Conservation (phyloP, 768 basidiomycete species). For the Mycena chlorophos region DNA sequence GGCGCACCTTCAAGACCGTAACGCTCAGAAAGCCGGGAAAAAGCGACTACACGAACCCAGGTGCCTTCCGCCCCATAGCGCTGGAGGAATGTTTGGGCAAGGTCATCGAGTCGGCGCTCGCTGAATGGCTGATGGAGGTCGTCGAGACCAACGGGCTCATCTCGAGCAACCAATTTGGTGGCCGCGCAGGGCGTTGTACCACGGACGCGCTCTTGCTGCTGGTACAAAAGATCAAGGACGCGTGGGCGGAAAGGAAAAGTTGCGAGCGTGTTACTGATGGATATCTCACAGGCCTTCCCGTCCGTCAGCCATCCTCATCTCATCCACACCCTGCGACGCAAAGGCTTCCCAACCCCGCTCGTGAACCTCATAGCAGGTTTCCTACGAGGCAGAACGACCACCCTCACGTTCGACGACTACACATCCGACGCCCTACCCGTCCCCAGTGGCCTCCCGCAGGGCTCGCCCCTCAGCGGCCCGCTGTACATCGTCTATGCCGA, state of each 20-base stretch:
- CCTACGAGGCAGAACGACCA: slow-evolving; percentile 1
- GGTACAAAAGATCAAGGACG: slow-evolving; percentile 15
- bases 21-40: slow-evolving; percentile 27
- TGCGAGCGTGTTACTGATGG: slow-evolving; percentile 2
- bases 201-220: slow-evolving; percentile 19
- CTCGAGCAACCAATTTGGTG: slow-evolving; percentile 19
- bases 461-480: not conserved
- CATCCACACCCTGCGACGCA: slow-evolving; percentile 5
- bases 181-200: slow-evolving; percentile 14
- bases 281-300: slow-evolving; percentile 4
- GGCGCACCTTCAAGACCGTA: slow-evolving; percentile 29
- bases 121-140: not conserved
- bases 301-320: slow-evolving; percentile 5
- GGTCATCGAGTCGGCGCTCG: slow-evolving; percentile 10
- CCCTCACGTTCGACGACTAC: slow-evolving; percentile 21
- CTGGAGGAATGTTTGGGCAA: slow-evolving; percentile 26
- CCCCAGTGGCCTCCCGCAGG: not conserved
- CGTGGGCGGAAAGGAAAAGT: slow-evolving; percentile 16
- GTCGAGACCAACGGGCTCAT: slow-evolving; percentile 3
- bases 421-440: not conserved
- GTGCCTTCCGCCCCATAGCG: slow-evolving; percentile 31
- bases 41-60: slow-evolving; percentile 17
- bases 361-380: slow-evolving; percentile 3
- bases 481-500: not conserved
- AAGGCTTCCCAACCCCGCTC: slow-evolving; percentile 6